These are phyloP conservation scores for Leptomonas pyrrhocoris DNA, from an alignment of 208 protist species.

Conservation along the genomic window DNA sequence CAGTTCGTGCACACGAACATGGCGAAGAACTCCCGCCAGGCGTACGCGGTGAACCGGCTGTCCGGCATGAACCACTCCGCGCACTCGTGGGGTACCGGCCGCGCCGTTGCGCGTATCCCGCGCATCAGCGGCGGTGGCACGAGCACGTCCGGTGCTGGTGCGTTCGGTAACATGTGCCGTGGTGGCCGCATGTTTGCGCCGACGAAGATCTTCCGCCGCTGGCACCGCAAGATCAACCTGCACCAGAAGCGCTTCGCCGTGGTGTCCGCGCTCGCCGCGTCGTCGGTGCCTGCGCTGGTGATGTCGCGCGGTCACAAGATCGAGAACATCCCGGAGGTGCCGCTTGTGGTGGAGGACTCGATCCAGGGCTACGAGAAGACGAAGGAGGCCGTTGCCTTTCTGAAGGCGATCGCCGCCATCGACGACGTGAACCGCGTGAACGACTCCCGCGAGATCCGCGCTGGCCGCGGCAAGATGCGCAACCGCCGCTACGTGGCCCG, in stretches of 20 bases:
- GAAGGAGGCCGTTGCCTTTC: slow-evolving; percentile 93
- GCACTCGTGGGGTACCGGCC: slow-evolving; percentile 99
- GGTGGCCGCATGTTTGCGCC: slow-evolving; percentile 99
- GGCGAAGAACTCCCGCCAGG: slow-evolving; percentile 98
- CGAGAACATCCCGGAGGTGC: slow-evolving; percentile 94
- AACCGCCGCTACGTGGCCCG: slow-evolving; percentile 95
- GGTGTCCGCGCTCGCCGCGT: slow-evolving; percentile 97
- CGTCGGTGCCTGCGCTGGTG: slow-evolving; percentile 95
- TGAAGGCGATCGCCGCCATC: slow-evolving; percentile 93
- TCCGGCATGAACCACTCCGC: slow-evolving; percentile 98
- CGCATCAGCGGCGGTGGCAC: slow-evolving; percentile 98
- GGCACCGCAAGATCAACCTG: slow-evolving; percentile 97
- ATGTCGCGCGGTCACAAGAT: slow-evolving; percentile 98
- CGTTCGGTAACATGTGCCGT: slow-evolving; percentile 99
- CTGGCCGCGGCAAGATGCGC: slow-evolving; percentile 97
- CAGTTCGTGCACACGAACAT: slow-evolving; percentile 97
- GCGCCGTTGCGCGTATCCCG: slow-evolving; percentile 99
- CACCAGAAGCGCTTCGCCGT: slow-evolving; percentile 98
- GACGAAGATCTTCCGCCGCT: slow-evolving; percentile 97
- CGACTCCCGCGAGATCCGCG: slow-evolving; percentile 89
- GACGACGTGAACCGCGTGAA: slow-evolving; percentile 96
- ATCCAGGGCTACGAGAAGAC: slow-evolving; percentile 95
- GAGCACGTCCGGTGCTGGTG: slow-evolving; percentile 97
- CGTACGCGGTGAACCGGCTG: slow-evolving; percentile 94
- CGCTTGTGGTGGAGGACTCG: slow-evolving; percentile 94